These are phyloP conservation scores for Phytophthora pinifolia DNA, from an alignment of 352 stramenopile genomes.

Conservation along the genomic window DNA sequence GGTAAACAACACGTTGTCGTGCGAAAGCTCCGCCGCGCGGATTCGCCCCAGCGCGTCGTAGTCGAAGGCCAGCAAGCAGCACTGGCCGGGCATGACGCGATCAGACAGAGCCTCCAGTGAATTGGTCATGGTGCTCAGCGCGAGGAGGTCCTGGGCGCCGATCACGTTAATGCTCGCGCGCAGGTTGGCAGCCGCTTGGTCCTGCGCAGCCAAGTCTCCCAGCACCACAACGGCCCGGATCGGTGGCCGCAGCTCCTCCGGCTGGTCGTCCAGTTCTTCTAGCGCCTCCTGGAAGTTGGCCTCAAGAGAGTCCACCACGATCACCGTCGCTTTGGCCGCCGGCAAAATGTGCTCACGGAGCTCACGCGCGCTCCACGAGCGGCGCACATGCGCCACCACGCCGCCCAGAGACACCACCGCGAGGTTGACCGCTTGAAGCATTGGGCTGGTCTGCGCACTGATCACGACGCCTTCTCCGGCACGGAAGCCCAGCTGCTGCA, in stretches of 20 bases:
- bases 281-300: slow-evolving; percentile 47
- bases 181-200: slow-evolving; percentile 29
- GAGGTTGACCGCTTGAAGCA: slow-evolving; percentile 63
- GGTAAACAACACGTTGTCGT: slow-evolving; percentile 87
- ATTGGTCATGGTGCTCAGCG: slow-evolving; percentile 26
- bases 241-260: slow-evolving; percentile 20
- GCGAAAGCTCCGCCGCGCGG: slow-evolving; percentile 59
- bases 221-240: slow-evolving; percentile 58
- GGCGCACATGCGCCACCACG: slow-evolving; percentile 56
- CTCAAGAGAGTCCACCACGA: slow-evolving; percentile 61
- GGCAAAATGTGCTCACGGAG: slow-evolving; percentile 57
- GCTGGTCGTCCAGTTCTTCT: slow-evolving; percentile 19
- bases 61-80: slow-evolving; percentile 61
- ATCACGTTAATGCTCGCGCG: slow-evolving; percentile 46
- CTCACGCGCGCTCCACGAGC: slow-evolving; percentile 52
- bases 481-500: slow-evolving; percentile 57
- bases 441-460: slow-evolving; percentile 39
- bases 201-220: slow-evolving; percentile 1
- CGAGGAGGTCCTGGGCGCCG: slow-evolving; percentile 41
- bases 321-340: slow-evolving; percentile 45
- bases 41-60: slow-evolving; percentile 57
- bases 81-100: slow-evolving; percentile 40
- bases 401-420: slow-evolving; percentile 56
- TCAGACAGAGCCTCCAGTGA: slow-evolving; percentile 34
- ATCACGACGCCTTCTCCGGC: slow-evolving; percentile 63